A percentile compares a stretch with the other conserved stretches of the same genome.
These are phyloP conservation scores for Leavenworthia alabamica DNA, from an alignment of 345 rosid genomes.

Conservation along the genomic window DNA sequence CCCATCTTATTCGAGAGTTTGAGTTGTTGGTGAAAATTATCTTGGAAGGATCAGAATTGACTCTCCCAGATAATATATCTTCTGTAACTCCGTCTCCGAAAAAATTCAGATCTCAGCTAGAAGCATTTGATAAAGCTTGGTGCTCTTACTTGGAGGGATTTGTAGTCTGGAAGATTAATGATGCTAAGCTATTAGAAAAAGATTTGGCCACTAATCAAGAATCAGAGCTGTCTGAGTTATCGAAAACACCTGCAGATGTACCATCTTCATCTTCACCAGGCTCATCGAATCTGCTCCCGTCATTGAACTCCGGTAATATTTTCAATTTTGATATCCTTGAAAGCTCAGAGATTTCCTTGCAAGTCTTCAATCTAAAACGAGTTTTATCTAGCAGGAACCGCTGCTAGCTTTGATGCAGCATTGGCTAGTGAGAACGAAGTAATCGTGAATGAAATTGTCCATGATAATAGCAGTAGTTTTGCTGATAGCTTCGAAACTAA, in stretches of 20 bases:
- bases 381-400: constrained; percentile 12
- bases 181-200: constrained; percentile 71
- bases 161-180: constrained; percentile 88
- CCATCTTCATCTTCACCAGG: constrained; percentile 45
- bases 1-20: constrained; percentile 55
- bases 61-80: constrained; percentile 46
- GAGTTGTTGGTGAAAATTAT: constrained; percentile 63
- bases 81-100: constrained; percentile 33
- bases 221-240: constrained; percentile 71
- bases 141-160: constrained; percentile 73
- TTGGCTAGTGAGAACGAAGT: constrained; percentile 65
- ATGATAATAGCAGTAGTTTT: constrained; percentile 44
- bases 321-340: not conserved
- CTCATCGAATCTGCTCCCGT: too few species aligned
- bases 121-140: too few species aligned
- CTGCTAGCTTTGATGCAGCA: constrained; percentile 25
- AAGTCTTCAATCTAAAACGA: constrained; percentile 8
- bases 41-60: constrained; percentile 57
- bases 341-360: not conserved
- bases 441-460: constrained; percentile 73
- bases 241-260: constrained; percentile 20
- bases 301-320: constrained; percentile 22
- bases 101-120: constrained; percentile 70
- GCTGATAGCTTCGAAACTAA: constrained; percentile 36
- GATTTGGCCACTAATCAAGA: constrained; percentile 81